These are phyloP conservation scores for Rhinocladiella mackenziei DNA, from an alignment of 2,329 filamentous ascomycete species.

Conservation along the genomic window DNA sequence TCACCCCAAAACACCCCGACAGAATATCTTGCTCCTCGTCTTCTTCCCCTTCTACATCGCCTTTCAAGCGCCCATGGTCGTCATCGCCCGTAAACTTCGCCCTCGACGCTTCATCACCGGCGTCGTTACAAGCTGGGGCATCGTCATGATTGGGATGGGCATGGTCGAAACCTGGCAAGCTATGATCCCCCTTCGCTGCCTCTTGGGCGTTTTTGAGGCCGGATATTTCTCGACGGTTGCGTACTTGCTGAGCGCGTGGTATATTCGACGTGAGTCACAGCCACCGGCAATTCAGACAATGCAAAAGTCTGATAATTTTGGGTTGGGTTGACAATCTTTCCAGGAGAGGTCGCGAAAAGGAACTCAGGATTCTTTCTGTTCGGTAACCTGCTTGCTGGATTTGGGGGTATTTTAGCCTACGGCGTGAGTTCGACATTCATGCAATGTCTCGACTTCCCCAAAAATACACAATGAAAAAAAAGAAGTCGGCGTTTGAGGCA, in stretches of 20 bases:
- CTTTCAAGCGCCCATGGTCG: slow-evolving; percentile 41
- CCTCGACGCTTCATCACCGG: slow-evolving; percentile 34
- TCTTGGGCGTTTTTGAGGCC: slow-evolving; percentile 40
- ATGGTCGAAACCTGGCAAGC: slow-evolving; percentile 37
- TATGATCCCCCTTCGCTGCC: slow-evolving; percentile 37
- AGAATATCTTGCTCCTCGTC: slow-evolving; percentile 33
- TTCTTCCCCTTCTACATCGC: slow-evolving; percentile 45
- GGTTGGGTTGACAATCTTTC: no score
- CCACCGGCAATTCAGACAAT: slow-evolving; percentile 1
- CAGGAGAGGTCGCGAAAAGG: slow-evolving; percentile 9
- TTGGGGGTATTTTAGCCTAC: slow-evolving; percentile 13
- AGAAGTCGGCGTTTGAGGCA: background rate
- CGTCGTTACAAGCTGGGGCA: slow-evolving; percentile 38
- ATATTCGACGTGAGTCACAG: slow-evolving; percentile 4
- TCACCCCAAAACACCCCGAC: background rate
- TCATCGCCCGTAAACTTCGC: slow-evolving; percentile 41
- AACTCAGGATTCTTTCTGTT: slow-evolving; percentile 11
- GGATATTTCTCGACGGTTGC: slow-evolving; percentile 18
- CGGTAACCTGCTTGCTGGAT: slow-evolving; percentile 9
- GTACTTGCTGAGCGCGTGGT: slow-evolving; percentile 13
- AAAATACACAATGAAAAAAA: background rate
- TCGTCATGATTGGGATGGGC: slow-evolving; percentile 41
- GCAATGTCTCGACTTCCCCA: no score
- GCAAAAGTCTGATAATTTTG: no score
- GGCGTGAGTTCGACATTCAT: slow-evolving; percentile 3